A percentile compares a stretch with the other conserved stretches of the same genome.
Conservation (phyloP, 2,329 filamentous ascomycete genomes). For the Cladosporium sp. region DNA sequence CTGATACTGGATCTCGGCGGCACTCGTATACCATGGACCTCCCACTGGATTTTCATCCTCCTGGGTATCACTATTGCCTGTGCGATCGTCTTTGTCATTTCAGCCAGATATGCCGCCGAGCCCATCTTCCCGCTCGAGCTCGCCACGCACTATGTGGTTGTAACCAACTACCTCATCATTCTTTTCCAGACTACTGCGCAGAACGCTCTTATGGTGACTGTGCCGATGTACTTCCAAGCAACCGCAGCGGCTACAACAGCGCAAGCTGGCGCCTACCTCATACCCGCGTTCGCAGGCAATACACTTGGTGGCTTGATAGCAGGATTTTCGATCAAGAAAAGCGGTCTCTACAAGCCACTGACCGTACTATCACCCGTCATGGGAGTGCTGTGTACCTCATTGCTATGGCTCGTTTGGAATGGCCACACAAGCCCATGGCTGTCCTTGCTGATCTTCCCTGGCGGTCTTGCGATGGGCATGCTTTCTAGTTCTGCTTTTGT, state of each 20-base stretch:
- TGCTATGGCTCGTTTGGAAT: constrained; percentile 56
- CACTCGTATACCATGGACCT: constrained; percentile 37
- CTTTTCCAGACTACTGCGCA: constrained; percentile 56
- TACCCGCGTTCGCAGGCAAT: constrained; percentile 66
- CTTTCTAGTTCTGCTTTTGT: constrained; percentile 47
- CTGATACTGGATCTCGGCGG: constrained; percentile 49
- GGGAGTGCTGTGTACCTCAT: constrained; percentile 48
- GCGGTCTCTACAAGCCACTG: constrained; percentile 56
- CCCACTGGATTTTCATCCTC: constrained; percentile 27
- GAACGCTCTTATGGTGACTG: constrained; percentile 58
- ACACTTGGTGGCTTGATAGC: constrained; percentile 59
- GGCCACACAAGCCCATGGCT: constrained; percentile 54
- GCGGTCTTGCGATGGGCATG: constrained; percentile 51
- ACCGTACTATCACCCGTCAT: constrained; percentile 49
- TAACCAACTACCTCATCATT: constrained; percentile 51
- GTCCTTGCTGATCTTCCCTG: constrained; percentile 57
- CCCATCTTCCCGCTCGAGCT: constrained; percentile 58
- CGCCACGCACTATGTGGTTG: constrained; percentile 49
- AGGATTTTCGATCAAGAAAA: constrained; percentile 55
- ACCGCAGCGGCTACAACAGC: constrained; percentile 56
- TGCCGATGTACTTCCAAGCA: constrained; percentile 68
- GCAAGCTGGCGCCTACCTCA: constrained; percentile 56
- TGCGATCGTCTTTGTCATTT: constrained; percentile 20
- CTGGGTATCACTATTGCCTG: constrained; percentile 9
- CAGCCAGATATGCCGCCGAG: constrained; percentile 20